Base-by-base conservation (phyloP, 345 rosid genomes). In the Odontarrhena argentea region DNA sequence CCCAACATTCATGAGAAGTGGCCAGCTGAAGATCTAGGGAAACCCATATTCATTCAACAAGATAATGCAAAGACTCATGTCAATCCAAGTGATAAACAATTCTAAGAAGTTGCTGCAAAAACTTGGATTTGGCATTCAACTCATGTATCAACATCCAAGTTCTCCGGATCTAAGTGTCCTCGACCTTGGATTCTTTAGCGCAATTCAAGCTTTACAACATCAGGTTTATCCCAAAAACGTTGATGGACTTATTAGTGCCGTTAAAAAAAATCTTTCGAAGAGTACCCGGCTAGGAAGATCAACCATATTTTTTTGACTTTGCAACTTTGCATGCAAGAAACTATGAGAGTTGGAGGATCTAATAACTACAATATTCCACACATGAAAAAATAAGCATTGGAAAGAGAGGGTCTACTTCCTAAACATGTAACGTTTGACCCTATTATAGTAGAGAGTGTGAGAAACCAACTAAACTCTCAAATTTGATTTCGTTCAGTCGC, bases 141-240 rank as follows among this genome's bases (percentile, higher is more conserved):
- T 68, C 26, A 28, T 3, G 2, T 58, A 56, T 49, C 65, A 57
- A 57, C 63, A 55, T 2, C 22, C 63, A 0, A 67, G 45, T 45
- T 24, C 18, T 43, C 56, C 12, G 1, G 46, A 67, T 18, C 45
- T 56, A 7, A 49, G 24, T 24, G 14, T 49, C 24, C 54, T 25
- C 8, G 34, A 55, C 25, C 72, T 68, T 45, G 72, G 64, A 4
- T 68, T 45, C 22, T 68, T 68, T 46, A 15, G 55, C n/a, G 72
- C 46, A 1, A 56, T 56, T 3, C 46, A 68, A 10, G 32, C 32
- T 28, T 28, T 3, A 28, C 32, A 28, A 28, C 32, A 28, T 28
- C 32, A 28, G 32, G 55, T 45, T 7, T 28, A 13, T 7, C 55
- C 56, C 3, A 34, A 30, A 8, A 46, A 18, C 7, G 14, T 63